Percentiles rank a stretch among this genome's conserved stretches.
These are phyloP conservation scores for Suhomyces sp. DNA, from an alignment of 805 yeast species.

Conservation along the genomic window DNA sequence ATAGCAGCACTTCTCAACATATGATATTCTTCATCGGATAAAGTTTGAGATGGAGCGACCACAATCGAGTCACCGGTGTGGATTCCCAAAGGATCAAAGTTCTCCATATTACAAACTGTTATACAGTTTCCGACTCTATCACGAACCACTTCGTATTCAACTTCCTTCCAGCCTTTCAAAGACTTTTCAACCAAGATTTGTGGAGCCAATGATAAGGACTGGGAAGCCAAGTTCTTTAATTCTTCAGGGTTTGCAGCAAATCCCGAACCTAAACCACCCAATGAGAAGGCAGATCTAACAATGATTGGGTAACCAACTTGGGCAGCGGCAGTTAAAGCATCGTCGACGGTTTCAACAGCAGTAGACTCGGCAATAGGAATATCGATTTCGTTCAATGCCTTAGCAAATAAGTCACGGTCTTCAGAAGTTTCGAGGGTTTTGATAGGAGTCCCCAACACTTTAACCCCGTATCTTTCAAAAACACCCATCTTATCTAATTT, in stretches of 20 bases:
- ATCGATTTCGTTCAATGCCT: conserved; percentile 90
- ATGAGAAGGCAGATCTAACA: conserved; percentile 95
- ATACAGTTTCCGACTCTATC: conserved; percentile 96
- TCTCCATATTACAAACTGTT: conserved; percentile 99
- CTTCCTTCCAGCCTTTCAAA: conserved; percentile 98
- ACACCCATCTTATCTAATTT: conserved; percentile 93
- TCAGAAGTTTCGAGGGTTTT: conserved; percentile 94
- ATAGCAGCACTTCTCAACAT: conserved; percentile 98
- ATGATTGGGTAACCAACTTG: conserved; percentile 91
- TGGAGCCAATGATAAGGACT: conserved; percentile 85
- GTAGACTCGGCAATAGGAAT: conserved; percentile 96
- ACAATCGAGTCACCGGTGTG: conserved; percentile 99
- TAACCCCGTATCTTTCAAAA: conserved; percentile 83
- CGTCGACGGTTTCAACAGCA: conserved; percentile 92
- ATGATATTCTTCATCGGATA: conserved; percentile 95
- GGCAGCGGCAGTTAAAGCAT: conserved; percentile 87
- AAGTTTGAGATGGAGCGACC: conserved; percentile 97
- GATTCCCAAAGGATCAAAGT: conserved; percentile 96
- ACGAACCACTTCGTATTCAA: conserved; percentile 97
- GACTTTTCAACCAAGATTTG: conserved; percentile 96
- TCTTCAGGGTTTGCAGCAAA: conserved; percentile 84
- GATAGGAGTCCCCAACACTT: conserved; percentile 97
- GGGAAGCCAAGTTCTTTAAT: conserved; percentile 82
- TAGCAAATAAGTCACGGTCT: conserved; percentile 94
- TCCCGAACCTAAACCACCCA: conserved; percentile 98